Percentiles rank a stretch among this genome's conserved stretches.
Evolutionary conservation across 495 filamentous ascomycete species (phyloP).

Genomic region (Symbiotaphrina buchneri): DNA sequence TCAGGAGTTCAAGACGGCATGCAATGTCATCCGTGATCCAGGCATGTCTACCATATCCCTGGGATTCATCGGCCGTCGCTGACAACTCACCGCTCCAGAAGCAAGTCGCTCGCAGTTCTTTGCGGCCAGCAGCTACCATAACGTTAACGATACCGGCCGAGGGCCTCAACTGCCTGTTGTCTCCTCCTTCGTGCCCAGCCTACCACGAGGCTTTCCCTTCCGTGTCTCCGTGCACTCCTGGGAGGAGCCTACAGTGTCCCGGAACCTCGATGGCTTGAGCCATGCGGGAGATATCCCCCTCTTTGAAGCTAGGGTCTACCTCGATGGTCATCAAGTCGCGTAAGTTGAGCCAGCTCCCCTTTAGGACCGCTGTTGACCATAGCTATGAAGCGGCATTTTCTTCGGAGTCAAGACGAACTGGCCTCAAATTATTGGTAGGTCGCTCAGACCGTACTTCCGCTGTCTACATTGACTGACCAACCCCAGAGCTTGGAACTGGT

Average conservation of each 20-base stretch:
- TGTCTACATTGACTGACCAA: conserved; percentile 4
- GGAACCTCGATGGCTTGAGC: conserved; percentile 33
- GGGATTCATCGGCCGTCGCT: conserved; percentile 3
- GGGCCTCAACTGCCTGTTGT: conserved; percentile 40
- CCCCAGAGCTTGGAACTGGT: neutral
- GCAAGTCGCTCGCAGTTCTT: too few species aligned
- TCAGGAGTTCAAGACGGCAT: conserved; percentile 73
- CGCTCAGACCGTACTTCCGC: conserved; percentile 3
- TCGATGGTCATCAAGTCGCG: conserved; percentile 48
- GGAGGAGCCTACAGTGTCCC: conserved; percentile 40
- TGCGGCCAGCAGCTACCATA: too few species aligned
- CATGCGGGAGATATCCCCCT: conserved; percentile 34
- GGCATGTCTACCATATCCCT: conserved; percentile 16
- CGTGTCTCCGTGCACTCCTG: conserved; percentile 66
- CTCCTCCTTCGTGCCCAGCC: conserved; percentile 53
- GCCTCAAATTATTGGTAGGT: conserved; percentile 34
- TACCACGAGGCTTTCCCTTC: conserved; percentile 35
- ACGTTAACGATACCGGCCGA: too few species aligned
- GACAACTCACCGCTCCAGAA: too few species aligned
- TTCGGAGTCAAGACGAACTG: conserved; percentile 28
- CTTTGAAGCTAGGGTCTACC: conserved; percentile 43
- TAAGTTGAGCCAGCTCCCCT: conserved; percentile 16
- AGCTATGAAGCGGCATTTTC: conserved; percentile 36
- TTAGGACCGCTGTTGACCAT: neutral
- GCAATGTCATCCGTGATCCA: conserved; percentile 47